These are phyloP conservation scores for Xylariaceae sp. DNA, from an alignment of 2,329 filamentous ascomycete species.

Conservation along the genomic window DNA sequence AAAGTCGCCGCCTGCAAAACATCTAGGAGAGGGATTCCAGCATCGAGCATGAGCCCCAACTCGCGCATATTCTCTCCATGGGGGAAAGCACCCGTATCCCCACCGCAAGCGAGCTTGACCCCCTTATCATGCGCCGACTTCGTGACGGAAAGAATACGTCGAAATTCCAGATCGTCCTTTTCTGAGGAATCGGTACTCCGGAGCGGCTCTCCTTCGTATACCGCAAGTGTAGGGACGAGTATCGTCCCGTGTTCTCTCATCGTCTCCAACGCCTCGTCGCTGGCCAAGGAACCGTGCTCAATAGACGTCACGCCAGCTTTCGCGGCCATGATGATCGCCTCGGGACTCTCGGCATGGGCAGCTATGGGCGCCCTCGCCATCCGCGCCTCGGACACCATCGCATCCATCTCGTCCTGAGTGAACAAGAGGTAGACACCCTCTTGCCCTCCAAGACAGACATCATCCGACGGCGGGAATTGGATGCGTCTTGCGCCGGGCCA, in stretches of 20 bases:
- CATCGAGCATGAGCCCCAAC: slow-evolving; percentile 48
- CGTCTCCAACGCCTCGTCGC: slow-evolving; percentile 37
- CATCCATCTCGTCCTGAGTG: slow-evolving; percentile 44
- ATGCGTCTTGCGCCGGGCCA: slow-evolving; percentile 29
- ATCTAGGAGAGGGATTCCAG: slow-evolving; percentile 45
- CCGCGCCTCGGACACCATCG: slow-evolving; percentile 43
- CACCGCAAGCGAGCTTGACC: slow-evolving; percentile 46
- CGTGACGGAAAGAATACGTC: slow-evolving; percentile 34
- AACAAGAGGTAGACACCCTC: slow-evolving; percentile 43
- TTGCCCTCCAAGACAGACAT: slow-evolving; percentile 20
- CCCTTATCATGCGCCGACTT: slow-evolving; percentile 43
- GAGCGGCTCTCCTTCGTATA: slow-evolving; percentile 33
- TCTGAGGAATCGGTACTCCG: slow-evolving; percentile 7
- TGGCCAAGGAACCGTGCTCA: slow-evolving; percentile 40
- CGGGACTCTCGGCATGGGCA: slow-evolving; percentile 38
- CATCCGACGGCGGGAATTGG: slow-evolving; percentile 33
- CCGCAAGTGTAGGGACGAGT: slow-evolving; percentile 48
- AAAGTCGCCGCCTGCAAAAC: slow-evolving; percentile 46
- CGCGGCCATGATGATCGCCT: slow-evolving; percentile 41
- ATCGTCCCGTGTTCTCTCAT: slow-evolving; percentile 43
- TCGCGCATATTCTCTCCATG: slow-evolving; percentile 50
- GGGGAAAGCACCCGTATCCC: slow-evolving; percentile 48
- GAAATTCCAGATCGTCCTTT: slow-evolving; percentile 26
- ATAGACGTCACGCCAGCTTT: slow-evolving; percentile 42
- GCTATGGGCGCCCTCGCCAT: slow-evolving; percentile 38